Evolutionary conservation across 2,329 filamentous ascomycete genomes (phyloP).

Genomic region (Lasiodiplodia citricola): DNA sequence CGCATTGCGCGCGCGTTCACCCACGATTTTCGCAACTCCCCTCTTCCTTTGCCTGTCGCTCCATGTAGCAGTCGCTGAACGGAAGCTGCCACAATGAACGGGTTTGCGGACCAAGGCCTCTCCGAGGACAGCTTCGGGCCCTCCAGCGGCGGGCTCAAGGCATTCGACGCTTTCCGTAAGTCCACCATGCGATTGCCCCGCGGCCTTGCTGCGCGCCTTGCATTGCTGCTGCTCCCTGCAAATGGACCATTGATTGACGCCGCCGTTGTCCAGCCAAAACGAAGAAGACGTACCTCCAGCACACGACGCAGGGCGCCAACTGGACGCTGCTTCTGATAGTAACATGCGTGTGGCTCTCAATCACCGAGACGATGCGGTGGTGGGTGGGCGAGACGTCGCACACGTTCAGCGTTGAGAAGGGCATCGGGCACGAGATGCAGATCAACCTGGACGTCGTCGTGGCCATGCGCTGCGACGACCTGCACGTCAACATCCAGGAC

Average conservation of each 20-base stretch:
- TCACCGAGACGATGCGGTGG: conserved; percentile 81
- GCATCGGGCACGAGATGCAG: conserved; percentile 83
- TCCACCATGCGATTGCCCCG: conserved; percentile 31
- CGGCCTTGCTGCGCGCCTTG: conserved; percentile 1
- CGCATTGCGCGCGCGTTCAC: conserved; percentile 5
- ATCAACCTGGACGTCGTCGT: conserved; percentile 96
- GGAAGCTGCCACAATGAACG: conserved; percentile 67
- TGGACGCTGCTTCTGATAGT: conserved; percentile 86
- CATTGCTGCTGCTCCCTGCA: neutral
- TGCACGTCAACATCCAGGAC: conserved; percentile 98
- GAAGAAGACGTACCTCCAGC: conserved; percentile 88
- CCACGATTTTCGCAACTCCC: neutral
- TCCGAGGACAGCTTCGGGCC: conserved; percentile 78
- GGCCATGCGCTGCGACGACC: conserved; percentile 81
- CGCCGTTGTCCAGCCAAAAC: conserved; percentile 75
- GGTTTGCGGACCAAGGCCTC: conserved; percentile 69
- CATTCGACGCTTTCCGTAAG: conserved; percentile 97
- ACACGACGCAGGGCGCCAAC: conserved; percentile 85
- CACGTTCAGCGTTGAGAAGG: conserved; percentile 92
- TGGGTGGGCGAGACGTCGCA: conserved; percentile 84
- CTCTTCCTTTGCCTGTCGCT: neutral
- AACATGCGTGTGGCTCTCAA: conserved; percentile 75
- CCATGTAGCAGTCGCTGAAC: conserved; percentile 22
- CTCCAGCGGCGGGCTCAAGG: conserved; percentile 68
- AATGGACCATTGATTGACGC: neutral